Conservation (phyloP, 768 basidiomycete species). For the Podaxis sp. region DNA sequence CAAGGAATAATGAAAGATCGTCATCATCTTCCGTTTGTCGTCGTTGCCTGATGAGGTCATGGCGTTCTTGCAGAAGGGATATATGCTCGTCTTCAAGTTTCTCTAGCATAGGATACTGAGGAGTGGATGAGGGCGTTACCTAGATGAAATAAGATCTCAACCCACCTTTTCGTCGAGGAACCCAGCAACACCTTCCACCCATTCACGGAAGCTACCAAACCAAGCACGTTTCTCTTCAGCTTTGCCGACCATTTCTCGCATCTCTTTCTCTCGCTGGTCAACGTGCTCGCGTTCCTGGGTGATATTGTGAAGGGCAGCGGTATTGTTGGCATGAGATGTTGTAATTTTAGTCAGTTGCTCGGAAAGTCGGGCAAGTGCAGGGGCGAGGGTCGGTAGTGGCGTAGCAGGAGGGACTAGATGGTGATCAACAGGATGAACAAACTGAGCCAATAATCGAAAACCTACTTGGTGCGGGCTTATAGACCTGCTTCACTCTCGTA, state of each 20-base stretch:
- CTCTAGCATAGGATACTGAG: slow-evolving; percentile 76
- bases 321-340: slow-evolving; percentile 63
- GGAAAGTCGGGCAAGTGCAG: slow-evolving; percentile 58
- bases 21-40: slow-evolving; percentile 75
- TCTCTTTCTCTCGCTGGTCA: slow-evolving; percentile 63
- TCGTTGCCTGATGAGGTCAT: slow-evolving; percentile 63
- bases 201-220: slow-evolving; percentile 75
- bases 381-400: slow-evolving; percentile 58
- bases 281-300: slow-evolving; percentile 61
- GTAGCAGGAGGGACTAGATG: slow-evolving; percentile 60
- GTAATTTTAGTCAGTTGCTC: slow-evolving; percentile 56
- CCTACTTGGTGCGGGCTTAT: slow-evolving; percentile 72
- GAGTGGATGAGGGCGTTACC: slow-evolving; percentile 1
- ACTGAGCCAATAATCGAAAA: background rate
- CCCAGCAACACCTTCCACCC: slow-evolving; percentile 78
- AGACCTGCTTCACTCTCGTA: slow-evolving; percentile 46
- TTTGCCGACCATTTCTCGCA: slow-evolving; percentile 67
- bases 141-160: slow-evolving; percentile 9
- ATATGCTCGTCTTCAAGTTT: slow-evolving; percentile 72
- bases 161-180: slow-evolving; percentile 86
- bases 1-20: slow-evolving; percentile 69
- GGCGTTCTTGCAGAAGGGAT: slow-evolving; percentile 70
- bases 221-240: slow-evolving; percentile 80
- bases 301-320: slow-evolving; percentile 49
- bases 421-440: slow-evolving; percentile 11